Conservation (phyloP, 495 filamentous ascomycete species). For the Venustampulla echinocandica region DNA sequence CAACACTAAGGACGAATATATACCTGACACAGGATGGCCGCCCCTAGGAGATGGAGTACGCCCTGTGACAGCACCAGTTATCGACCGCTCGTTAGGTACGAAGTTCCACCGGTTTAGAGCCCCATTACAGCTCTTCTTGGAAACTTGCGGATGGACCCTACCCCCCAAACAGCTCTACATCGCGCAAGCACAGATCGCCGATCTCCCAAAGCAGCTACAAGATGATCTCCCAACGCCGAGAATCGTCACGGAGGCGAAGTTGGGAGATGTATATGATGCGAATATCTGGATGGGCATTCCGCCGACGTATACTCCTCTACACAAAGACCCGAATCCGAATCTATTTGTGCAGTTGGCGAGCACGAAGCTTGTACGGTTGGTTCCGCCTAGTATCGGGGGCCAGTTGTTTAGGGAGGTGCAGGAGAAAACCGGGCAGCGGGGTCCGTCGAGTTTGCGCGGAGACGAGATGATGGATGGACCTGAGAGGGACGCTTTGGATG, state of each 20-base stretch:
- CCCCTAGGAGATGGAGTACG: background rate
- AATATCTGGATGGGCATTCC: conserved; percentile 84
- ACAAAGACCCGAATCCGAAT: conserved; percentile 91
- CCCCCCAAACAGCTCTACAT: conserved; percentile 53
- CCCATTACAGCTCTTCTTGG: conserved; percentile 14
- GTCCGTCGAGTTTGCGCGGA: conserved; percentile 55
- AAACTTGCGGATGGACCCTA: background rate
- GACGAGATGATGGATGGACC: conserved; percentile 88
- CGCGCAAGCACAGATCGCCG: conserved; percentile 65
- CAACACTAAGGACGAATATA: no score
- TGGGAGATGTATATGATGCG: conserved; percentile 72
- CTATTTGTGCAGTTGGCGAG: conserved; percentile 78
- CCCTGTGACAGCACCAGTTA: background rate
- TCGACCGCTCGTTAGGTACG: background rate
- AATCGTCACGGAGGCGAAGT: conserved; percentile 49
- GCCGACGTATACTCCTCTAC: conserved; percentile 81
- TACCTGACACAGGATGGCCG: no score
- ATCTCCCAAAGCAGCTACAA: conserved; percentile 52
- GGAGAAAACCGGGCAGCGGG: conserved; percentile 33
- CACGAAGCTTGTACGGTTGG: conserved; percentile 62
- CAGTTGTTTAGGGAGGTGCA: conserved; percentile 51
- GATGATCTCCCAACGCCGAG: conserved; percentile 61
- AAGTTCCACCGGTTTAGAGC: conserved; percentile 19
- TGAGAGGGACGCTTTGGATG: conserved; percentile 57
- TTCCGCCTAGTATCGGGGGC: conserved; percentile 51